Conservation (phyloP, 805 yeast species). For the Debaryomyces maramus region DNA sequence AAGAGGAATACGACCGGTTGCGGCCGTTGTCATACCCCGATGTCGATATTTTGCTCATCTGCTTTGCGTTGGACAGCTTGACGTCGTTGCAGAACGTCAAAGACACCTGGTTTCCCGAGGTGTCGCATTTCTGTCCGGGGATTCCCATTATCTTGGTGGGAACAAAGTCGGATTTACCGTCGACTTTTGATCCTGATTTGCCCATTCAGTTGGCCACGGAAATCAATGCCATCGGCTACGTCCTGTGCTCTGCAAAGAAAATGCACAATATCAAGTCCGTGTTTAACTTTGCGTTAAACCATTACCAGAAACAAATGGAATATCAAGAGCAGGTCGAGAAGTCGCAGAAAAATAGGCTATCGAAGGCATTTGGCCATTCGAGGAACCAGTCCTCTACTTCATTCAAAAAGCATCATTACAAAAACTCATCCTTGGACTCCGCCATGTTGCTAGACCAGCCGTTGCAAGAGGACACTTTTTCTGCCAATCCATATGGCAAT, state of each 20-base stretch:
- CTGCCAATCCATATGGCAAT: slow-evolving; percentile 37
- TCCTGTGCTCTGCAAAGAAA: slow-evolving; percentile 77
- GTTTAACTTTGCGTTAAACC: slow-evolving; percentile 59
- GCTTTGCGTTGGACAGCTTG: slow-evolving; percentile 67
- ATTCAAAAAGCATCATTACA: slow-evolving; percentile 36
- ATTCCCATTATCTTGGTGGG: slow-evolving; percentile 82
- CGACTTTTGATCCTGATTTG: slow-evolving; percentile 41
- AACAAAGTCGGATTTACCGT: slow-evolving; percentile 64
- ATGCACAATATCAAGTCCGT: slow-evolving; percentile 66
- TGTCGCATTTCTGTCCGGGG: slow-evolving; percentile 76
- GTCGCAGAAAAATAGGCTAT: slow-evolving; percentile 31
- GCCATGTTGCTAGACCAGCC: slow-evolving; percentile 40
- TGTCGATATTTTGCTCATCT: slow-evolving; percentile 69
- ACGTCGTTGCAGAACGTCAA: slow-evolving; percentile 68
- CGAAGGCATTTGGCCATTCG: slow-evolving; percentile 35
- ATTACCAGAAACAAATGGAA: slow-evolving; percentile 40
- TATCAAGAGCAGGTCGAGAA: slow-evolving; percentile 38
- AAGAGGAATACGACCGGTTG: slow-evolving; percentile 79
- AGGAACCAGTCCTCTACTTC: slow-evolving; percentile 22
- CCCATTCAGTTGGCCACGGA: slow-evolving; percentile 56
- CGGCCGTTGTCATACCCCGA: slow-evolving; percentile 81
- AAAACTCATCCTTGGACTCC: slow-evolving; percentile 37
- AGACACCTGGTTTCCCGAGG: slow-evolving; percentile 89
- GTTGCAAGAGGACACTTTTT: slow-evolving; percentile 37
- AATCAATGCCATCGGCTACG: slow-evolving; percentile 68